These are phyloP conservation scores for Chlamydomonas reinhardtii DNA, from an alignment of 163 green algal genomes.

Conservation along the genomic window DNA sequence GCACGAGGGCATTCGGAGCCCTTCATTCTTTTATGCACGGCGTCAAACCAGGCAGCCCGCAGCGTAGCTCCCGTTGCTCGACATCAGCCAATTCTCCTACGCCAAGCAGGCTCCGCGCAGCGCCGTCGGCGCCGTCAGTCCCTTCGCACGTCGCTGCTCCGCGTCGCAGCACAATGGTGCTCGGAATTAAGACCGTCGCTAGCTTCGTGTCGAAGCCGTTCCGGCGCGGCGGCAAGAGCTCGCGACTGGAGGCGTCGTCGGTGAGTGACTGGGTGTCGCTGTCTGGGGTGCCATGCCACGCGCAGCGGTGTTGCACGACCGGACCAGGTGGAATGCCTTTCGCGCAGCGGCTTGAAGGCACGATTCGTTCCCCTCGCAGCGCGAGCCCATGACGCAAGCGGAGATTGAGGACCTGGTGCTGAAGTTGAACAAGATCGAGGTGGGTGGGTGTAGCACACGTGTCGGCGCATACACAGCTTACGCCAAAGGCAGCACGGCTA, in stretches of 20 bases:
- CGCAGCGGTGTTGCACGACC: too few species aligned
- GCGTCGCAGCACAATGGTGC: constrained; percentile 19
- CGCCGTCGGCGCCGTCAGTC: too few species aligned
- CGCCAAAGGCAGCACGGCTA: too few species aligned
- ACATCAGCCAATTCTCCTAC: neutral
- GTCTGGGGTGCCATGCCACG: neutral
- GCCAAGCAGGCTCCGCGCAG: too few species aligned
- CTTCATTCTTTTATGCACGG: too few species aligned
- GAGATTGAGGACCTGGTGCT: constrained; percentile 93
- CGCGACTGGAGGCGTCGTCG: constrained; percentile 22
- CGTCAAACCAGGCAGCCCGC: constrained; percentile 1
- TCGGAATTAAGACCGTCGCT: constrained; percentile 42
- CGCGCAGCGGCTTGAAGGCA: too few species aligned
- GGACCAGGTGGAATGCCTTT: too few species aligned
- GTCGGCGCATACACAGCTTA: too few species aligned
- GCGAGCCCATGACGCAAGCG: constrained; percentile 75
- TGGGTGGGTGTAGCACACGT: constrained; percentile 32
- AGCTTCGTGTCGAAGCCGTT: constrained; percentile 36
- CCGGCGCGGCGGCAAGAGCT: neutral
- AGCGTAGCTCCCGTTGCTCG: constrained; percentile 15
- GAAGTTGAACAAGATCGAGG: constrained; percentile 93
- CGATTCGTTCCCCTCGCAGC: constrained; percentile 52
- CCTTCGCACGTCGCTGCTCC: too few species aligned
- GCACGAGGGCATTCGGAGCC: too few species aligned
- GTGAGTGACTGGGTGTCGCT: neutral